A percentile compares a stretch with the other conserved stretches of the same genome.
phyloP scores from a whole-genome alignment of 2,329 filamentous ascomycete genomes.

The Tolypocladium pustulatum region DNA sequence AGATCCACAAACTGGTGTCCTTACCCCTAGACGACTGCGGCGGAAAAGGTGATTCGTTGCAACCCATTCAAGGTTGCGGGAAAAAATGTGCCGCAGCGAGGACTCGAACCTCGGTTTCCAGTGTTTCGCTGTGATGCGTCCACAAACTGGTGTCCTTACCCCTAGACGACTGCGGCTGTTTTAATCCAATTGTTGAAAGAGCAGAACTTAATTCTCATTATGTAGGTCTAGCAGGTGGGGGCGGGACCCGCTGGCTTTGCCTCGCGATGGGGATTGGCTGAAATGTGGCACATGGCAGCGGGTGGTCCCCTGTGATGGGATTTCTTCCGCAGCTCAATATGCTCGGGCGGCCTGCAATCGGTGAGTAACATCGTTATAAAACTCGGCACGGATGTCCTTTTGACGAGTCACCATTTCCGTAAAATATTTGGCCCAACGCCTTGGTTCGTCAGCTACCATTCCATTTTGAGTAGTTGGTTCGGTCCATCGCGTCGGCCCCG shows the following conservation, averaged over 20 bases:
- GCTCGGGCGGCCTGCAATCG: neutral
- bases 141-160: conserved; percentile 20
- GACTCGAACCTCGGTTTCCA: conserved; percentile 20
- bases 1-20: conserved; percentile 18
- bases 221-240: neutral
- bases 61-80: neutral
- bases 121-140: conserved; percentile 9
- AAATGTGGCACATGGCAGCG: neutral
- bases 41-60: neutral
- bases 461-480: neutral
- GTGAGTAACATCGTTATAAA: too few relatives aligned
- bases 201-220: neutral
- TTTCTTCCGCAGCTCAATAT: neutral
- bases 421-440: neutral
- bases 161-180: conserved; percentile 13
- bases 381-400: too few relatives aligned
- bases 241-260: neutral
- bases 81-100: conserved; percentile 11
- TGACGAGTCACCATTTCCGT: too few relatives aligned
- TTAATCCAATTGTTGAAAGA: neutral
- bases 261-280: neutral
- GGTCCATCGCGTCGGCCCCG: neutral
- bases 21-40: conserved; percentile 16
- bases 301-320: neutral
- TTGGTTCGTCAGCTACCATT: neutral